Evolutionary conservation across 1,139 yeast species (phyloP).

Genomic region (Saccharomyces hybrid): DNA sequence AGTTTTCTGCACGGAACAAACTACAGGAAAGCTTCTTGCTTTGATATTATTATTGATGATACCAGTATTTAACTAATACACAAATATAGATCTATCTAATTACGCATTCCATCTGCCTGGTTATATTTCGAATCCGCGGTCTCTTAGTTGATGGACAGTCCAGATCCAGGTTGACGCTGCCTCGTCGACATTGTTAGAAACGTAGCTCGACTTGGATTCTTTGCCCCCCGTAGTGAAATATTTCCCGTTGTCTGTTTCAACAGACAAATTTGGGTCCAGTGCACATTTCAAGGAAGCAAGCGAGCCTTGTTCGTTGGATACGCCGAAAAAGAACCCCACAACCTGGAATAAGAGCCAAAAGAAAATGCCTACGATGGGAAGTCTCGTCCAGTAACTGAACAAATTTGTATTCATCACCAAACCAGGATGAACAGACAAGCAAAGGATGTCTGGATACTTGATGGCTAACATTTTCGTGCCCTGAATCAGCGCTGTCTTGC

Average conservation of each 20-base stretch:
- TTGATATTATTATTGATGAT: too few relatives aligned
- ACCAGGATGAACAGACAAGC: slow-evolving; percentile 77
- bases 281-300: slow-evolving; percentile 60
- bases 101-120: background rate
- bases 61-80: background rate
- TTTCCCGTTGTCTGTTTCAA: slow-evolving; percentile 58
- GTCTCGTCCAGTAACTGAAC: slow-evolving; percentile 65
- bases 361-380: slow-evolving; percentile 64
- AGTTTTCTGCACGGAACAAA: background rate
- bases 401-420: slow-evolving; percentile 72
- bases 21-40: background rate
- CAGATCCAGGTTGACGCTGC: slow-evolving; percentile 79
- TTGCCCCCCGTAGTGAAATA: slow-evolving; percentile 59
- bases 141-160: slow-evolving; percentile 58
- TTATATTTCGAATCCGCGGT: slow-evolving; percentile 38
- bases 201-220: slow-evolving; percentile 46
- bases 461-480: slow-evolving; percentile 58
- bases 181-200: slow-evolving; percentile 53
- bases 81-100: background rate
- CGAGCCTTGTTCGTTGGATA: slow-evolving; percentile 64
- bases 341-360: slow-evolving; percentile 67
- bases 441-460: slow-evolving; percentile 57
- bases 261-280: slow-evolving; percentile 44
- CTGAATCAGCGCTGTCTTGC: slow-evolving; percentile 77
- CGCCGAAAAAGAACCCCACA: slow-evolving; percentile 64